Conservation (phyloP, 2,329 filamentous ascomycete genomes). For the Drechslerella stenobrocha region DNA sequence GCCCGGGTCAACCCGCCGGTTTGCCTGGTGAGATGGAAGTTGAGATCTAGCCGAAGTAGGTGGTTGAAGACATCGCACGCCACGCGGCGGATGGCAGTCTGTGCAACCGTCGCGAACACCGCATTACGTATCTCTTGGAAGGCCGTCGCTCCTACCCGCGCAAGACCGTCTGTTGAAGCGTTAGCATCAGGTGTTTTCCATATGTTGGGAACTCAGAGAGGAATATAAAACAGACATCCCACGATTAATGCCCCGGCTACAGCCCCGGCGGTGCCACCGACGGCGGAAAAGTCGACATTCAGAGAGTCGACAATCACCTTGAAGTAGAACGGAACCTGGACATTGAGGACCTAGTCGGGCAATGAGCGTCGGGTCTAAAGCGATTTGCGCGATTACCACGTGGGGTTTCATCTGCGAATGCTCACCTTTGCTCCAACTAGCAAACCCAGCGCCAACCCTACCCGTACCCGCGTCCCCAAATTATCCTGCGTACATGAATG, state of each 20-base stretch:
- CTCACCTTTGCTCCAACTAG: slow-evolving; percentile 83
- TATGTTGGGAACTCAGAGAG: too few relatives aligned
- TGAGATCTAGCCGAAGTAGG: slow-evolving; percentile 81
- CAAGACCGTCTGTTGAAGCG: slow-evolving; percentile 68
- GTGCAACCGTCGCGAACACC: slow-evolving; percentile 92
- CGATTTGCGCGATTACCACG: not conserved
- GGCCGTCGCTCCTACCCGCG: slow-evolving; percentile 82
- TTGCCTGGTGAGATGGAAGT: slow-evolving; percentile 91
- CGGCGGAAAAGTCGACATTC: slow-evolving; percentile 87
- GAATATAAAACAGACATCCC: slow-evolving; percentile 71
- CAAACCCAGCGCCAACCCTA: slow-evolving; percentile 78
- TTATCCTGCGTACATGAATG: slow-evolving; percentile 62
- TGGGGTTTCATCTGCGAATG: not conserved
- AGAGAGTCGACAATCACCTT: slow-evolving; percentile 96
- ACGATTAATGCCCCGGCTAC: slow-evolving; percentile 91
- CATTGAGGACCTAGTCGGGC: slow-evolving; percentile 70
- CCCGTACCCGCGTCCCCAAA: slow-evolving; percentile 77
- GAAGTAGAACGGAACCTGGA: slow-evolving; percentile 98
- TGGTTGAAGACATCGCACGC: slow-evolving; percentile 92
- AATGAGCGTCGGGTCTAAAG: slow-evolving; percentile 47
- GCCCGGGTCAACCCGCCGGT: slow-evolving; percentile 91
- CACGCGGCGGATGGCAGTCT: slow-evolving; percentile 91
- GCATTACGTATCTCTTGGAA: slow-evolving; percentile 95
- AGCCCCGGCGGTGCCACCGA: slow-evolving; percentile 85
- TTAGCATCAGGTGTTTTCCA: slow-evolving; percentile 31